These are phyloP conservation scores for Medicago arabica DNA, from an alignment of 306 rosid species.

Conservation along the genomic window DNA sequence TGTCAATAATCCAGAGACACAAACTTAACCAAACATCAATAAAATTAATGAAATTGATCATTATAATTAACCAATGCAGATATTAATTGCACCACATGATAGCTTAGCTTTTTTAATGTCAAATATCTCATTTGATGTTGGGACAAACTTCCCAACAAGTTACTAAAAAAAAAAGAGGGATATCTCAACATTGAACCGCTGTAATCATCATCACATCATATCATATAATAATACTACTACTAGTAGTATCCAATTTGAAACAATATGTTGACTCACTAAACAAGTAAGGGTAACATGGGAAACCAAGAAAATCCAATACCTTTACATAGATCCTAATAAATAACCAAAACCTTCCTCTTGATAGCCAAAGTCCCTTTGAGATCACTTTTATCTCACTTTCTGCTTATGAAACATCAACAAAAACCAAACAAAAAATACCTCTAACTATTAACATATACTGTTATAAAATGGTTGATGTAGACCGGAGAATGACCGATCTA, in stretches of 20 bases:
- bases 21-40: constrained; percentile 1
- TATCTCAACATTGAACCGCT: constrained; percentile 37
- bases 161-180: neutral
- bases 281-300: constrained; percentile 35
- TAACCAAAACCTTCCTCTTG: constrained; percentile 28
- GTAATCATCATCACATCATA: neutral
- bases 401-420: neutral
- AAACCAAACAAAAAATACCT: neutral
- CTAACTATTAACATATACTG: too few species aligned
- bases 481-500: constrained; percentile 82
- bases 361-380: neutral
- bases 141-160: constrained; percentile 42
- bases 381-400: neutral
- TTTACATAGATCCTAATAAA: constrained; percentile 52
- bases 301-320: neutral
- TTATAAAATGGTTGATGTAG: constrained; percentile 84
- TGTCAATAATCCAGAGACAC: constrained; percentile 23
- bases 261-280: constrained; percentile 22
- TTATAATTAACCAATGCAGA: neutral
- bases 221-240: neutral
- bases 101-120: constrained; percentile 27
- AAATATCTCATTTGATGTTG: constrained; percentile 14
- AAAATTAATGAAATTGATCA: constrained; percentile 6
- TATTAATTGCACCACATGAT: constrained; percentile 27
- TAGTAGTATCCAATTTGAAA: neutral